Evolutionary conservation across 2,329 filamentous ascomycete species (phyloP).

Genomic region (Alternaria postmessia): DNA sequence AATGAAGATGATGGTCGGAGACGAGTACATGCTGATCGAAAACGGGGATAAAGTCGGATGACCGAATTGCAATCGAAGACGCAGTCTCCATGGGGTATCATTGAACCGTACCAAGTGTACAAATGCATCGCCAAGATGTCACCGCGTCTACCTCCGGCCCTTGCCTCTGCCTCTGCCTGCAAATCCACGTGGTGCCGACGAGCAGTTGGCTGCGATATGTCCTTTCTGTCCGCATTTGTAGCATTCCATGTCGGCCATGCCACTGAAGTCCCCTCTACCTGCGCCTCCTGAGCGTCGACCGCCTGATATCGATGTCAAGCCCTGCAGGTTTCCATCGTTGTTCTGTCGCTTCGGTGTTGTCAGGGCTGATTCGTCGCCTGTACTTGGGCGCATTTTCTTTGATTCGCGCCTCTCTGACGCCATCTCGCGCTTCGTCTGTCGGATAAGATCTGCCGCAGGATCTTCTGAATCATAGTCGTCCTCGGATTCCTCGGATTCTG

Average conservation of each 20-base stretch:
- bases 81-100: slow-evolving; percentile 27
- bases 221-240: slow-evolving; percentile 69
- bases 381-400: slow-evolving; percentile 58
- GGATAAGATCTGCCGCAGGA: slow-evolving; percentile 55
- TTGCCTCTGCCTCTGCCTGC: slow-evolving; percentile 33
- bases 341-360: slow-evolving; percentile 69
- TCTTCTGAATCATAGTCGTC: slow-evolving; percentile 55
- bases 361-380: slow-evolving; percentile 56
- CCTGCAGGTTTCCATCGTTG: slow-evolving; percentile 69
- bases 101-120: slow-evolving; percentile 14
- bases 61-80: slow-evolving; percentile 10
- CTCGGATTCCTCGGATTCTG: slow-evolving; percentile 42
- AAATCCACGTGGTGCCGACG: slow-evolving; percentile 30
- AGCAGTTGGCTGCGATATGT: slow-evolving; percentile 67
- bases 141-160: slow-evolving; percentile 29
- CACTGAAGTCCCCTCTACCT: slow-evolving; percentile 16
- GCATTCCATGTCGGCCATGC: slow-evolving; percentile 59
- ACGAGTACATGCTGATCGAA: slow-evolving; percentile 54
- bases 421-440: slow-evolving; percentile 56
- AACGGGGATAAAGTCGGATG: slow-evolving; percentile 22
- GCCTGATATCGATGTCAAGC: slow-evolving; percentile 68
- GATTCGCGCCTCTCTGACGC: slow-evolving; percentile 54
- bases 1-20: slow-evolving; percentile 58
- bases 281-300: slow-evolving; percentile 36
- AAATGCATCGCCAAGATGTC: slow-evolving; percentile 3